These are phyloP conservation scores for Botryobasidium botryosum DNA, from an alignment of 768 basidiomycete genomes.

Conservation along the genomic window DNA sequence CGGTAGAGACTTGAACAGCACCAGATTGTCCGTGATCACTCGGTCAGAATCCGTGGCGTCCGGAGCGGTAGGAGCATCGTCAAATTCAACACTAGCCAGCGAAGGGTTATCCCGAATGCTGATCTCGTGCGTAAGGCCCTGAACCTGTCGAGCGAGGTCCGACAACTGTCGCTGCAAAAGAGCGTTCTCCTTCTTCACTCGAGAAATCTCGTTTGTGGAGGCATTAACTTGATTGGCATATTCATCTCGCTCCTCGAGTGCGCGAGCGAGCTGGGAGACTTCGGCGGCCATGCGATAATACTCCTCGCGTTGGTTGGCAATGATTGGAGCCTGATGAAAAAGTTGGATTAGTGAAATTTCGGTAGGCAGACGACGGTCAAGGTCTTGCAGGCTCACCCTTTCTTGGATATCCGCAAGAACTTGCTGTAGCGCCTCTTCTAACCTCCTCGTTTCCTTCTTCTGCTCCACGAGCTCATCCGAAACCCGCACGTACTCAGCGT, in stretches of 20 bases:
- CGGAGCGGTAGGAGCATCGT: conserved; percentile 24
- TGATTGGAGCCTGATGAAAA: conserved; percentile 55
- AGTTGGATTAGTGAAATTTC: neutral
- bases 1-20: conserved; percentile 66
- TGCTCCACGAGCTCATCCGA: conserved; percentile 69
- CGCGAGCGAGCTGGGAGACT: conserved; percentile 59
- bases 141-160: conserved; percentile 75
- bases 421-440: conserved; percentile 63
- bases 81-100: conserved; percentile 45
- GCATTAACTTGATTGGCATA: conserved; percentile 40
- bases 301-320: conserved; percentile 79
- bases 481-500: conserved; percentile 73
- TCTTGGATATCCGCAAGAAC: conserved; percentile 86
- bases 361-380: neutral
- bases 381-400: conserved; percentile 37
- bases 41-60: conserved; percentile 42
- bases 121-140: conserved; percentile 58
- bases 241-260: conserved; percentile 58
- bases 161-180: conserved; percentile 59
- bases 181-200: conserved; percentile 42
- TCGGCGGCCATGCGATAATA: conserved; percentile 73
- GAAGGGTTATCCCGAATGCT: conserved; percentile 70
- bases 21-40: conserved; percentile 77
- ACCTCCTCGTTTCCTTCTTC: conserved; percentile 64
- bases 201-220: conserved; percentile 41